Base-by-base conservation (phyloP, 2,329 filamentous ascomycete species). In the Rhynchosporium secalis region DNA sequence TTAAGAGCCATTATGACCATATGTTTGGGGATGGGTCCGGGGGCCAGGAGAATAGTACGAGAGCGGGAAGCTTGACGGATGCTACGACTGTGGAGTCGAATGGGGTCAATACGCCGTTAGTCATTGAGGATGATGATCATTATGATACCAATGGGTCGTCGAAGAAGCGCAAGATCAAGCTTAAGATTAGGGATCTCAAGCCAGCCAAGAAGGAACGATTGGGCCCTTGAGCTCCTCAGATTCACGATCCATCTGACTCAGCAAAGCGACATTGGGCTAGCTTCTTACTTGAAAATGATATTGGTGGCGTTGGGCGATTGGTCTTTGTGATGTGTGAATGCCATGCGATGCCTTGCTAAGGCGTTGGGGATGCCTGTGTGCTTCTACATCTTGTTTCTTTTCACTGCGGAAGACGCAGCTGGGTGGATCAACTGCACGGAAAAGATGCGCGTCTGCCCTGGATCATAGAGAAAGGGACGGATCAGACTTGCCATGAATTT, bases 21-120 rank as follows among this genome's bases (percentile, higher is more conserved):
- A 48, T 33, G 15, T 68, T 71, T 45, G 60, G 58, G 10, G 31
- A 28, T 28, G 54, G 46, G 15, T 9, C n/a, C 12, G 54, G 49
- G 41, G 58, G 60, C 13, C 56, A 58, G 40, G 63, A 65, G 28
- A 33, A 40, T 3, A 65, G 63, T 28, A 67, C 66, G 6, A 48
- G 60, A 49, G 63, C 65, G 8, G 67, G 61, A 3, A 69, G 63
- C 29, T 54, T 75, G 66, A 75, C 73, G 0, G 73, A 75, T 62
- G 73, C 70, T 5, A 73, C 73, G 2, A 75, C 73, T 7, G 54
- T 72, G 9, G 71, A 75, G 54, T 71, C 68, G 3, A 66, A 67
- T n/a, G 68, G 68, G 4, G 62, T 70, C 26, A 70, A 68, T 47
- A 73, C 71, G 33, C 71, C 72, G 20, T 56, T 62, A 2, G 56